Evolutionary conservation across 768 basidiomycete genomes (phyloP).

Genomic region (Atractiella rhizophila): DNA sequence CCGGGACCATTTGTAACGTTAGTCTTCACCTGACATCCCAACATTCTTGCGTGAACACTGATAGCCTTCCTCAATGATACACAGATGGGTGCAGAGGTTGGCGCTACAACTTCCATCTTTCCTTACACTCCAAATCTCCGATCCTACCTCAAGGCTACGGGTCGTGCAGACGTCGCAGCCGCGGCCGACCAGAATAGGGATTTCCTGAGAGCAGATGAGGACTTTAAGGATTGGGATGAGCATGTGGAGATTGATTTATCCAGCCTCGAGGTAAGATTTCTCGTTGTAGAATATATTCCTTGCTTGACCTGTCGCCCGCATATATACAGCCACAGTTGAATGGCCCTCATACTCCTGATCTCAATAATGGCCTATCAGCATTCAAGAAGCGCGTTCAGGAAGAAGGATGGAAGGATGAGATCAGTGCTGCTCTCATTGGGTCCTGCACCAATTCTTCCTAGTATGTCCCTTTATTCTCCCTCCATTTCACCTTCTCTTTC

Average conservation of each 20-base stretch:
- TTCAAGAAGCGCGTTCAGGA: constrained; percentile 55
- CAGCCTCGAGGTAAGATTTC: constrained; percentile 16
- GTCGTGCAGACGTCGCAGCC: constrained; percentile 54
- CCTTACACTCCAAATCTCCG: constrained; percentile 81
- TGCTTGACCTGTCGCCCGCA: constrained; percentile 36
- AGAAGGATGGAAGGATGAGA: constrained; percentile 78
- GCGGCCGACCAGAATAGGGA: constrained; percentile 55
- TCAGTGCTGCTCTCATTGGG: constrained; percentile 77
- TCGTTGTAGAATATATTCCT: neutral
- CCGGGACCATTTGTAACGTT: constrained; percentile 7
- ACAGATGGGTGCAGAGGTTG: constrained; percentile 98
- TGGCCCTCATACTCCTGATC: constrained; percentile 91
- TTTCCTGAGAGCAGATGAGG: constrained; percentile 53
- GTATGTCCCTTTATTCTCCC: too few species aligned
- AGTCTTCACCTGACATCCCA: neutral
- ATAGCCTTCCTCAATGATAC: constrained; percentile 64
- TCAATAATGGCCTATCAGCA: constrained; percentile 74
- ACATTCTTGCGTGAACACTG: neutral
- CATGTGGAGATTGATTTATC: constrained; percentile 44
- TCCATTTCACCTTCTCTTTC: neutral
- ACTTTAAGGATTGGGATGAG: constrained; percentile 73
- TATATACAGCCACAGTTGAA: constrained; percentile 77
- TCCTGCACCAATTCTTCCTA: constrained; percentile 99
- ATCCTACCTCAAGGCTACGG: constrained; percentile 67
- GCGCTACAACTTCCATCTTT: constrained; percentile 96